phyloP scores from a whole-genome alignment of 2,329 filamentous ascomycete species.

The Cladosporium colombiae region DNA sequence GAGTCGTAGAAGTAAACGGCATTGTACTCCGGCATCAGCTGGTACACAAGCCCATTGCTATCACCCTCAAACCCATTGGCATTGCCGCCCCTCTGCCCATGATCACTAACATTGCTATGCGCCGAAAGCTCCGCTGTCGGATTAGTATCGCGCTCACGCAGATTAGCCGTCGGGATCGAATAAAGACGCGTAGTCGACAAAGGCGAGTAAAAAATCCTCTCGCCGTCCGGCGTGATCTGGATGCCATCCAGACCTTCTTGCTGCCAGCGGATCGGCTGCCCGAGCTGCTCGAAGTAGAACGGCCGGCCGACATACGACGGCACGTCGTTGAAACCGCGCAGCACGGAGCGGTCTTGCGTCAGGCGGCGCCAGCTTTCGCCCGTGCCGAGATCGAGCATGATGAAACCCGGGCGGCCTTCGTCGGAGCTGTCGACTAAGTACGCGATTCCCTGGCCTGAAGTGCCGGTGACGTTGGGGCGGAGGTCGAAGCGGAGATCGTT shows the following conservation, averaged over 20 bases:
- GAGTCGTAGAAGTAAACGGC: constrained; percentile 49
- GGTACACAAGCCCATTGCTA: constrained; percentile 47
- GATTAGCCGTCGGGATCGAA: constrained; percentile 34
- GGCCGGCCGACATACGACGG: constrained; percentile 37
- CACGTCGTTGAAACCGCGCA: constrained; percentile 35
- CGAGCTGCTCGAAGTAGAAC: constrained; percentile 33
- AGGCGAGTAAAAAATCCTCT: constrained; percentile 48
- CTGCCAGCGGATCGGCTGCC: constrained; percentile 30
- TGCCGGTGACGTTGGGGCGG: constrained; percentile 40
- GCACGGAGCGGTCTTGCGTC: constrained; percentile 36
- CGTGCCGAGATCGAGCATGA: constrained; percentile 48
- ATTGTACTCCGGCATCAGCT: constrained; percentile 50
- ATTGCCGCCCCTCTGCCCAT: constrained; percentile 49
- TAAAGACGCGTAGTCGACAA: constrained; percentile 42
- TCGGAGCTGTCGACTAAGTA: constrained; percentile 50
- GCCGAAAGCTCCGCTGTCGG: constrained; percentile 44
- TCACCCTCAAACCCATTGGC: constrained; percentile 51
- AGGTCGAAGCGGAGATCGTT: constrained; percentile 52
- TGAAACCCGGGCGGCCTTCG: constrained; percentile 50
- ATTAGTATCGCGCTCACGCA: constrained; percentile 36
- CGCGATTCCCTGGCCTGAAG: constrained; percentile 45
- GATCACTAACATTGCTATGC: constrained; percentile 48
- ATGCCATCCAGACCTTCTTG: constrained; percentile 43
- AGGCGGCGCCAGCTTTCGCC: constrained; percentile 46
- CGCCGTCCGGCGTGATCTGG: constrained; percentile 38